Evolutionary conservation across 129 eudicot genomes (phyloP), one percentile per base, ranked within the genome.

Genomic region (Smallanthus sonchifolius): DNA sequence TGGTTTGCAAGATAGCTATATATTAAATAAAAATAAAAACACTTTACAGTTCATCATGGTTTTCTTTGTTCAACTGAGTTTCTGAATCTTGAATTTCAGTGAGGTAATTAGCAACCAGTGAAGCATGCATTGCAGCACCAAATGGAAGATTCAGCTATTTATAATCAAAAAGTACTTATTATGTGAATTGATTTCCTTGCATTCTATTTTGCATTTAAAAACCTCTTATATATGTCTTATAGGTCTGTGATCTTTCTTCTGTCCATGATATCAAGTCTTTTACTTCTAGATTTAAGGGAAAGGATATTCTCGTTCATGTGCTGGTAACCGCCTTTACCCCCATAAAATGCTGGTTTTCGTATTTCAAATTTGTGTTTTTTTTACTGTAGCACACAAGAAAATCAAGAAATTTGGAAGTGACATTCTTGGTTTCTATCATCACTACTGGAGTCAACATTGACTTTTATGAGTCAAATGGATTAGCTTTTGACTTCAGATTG

Each of bases 61-160:
- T 78, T 61, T 70, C 39, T 48, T 38, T 56, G 39, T 61, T 68
- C 64, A 48, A 10, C 3, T 9, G 28, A 38, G 65, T 72, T 75
- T 47, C 77, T 14, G 45, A 37, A 75, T 20, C 42, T 76, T 81
- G 85, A 45, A 65, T 15, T 39, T 88, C 86, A 65, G 34, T 71
- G 66, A 90, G 87, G 76, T 88, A 90, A 67, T 84, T 80, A 48
- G 67, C 79, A 71, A 87, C 97, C 73, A 94, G 71, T 8, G 97
- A 86, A 19, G 98, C 98, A 30, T 94, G 97, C 83, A 94, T 91
- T 56, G 98, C 88, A 60, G 98, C 97, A 65, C 98, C 98, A 79
- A 43, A 79, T 6, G 98, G 96, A 73, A 94, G 86, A 11, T 2
- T 64, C 2, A n/a, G 5, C 24, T 37, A 10, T 38, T 60, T 32